A percentile compares a stretch with the other conserved stretches of the same genome.
Conservation (phyloP, 768 basidiomycete species). For the Podaxis sp. region DNA sequence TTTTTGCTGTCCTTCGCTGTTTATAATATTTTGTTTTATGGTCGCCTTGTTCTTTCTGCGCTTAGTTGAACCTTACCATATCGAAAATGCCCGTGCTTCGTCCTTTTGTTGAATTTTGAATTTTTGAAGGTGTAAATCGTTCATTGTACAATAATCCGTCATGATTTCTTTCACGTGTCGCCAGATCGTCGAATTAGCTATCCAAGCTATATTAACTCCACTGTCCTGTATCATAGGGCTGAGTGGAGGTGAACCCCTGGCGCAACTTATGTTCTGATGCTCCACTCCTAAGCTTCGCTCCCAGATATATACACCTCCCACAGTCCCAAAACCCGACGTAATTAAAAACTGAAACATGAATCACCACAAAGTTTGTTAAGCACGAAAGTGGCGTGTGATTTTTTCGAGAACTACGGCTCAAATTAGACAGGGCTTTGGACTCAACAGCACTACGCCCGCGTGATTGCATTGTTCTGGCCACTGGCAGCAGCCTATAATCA, state of each 20-base stretch:
- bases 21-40: not conserved
- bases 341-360: not conserved
- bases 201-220: no score
- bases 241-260: no score
- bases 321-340: not conserved
- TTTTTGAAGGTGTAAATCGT: not conserved
- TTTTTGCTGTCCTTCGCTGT: conserved; percentile 1
- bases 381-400: not conserved
- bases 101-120: not conserved
- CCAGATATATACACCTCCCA: no score
- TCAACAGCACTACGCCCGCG: not conserved
- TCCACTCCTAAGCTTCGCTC: no score
- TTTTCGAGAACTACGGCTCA: not conserved
- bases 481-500: not conserved
- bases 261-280: no score
- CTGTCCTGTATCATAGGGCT: no score
- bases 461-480: not conserved
- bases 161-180: not conserved
- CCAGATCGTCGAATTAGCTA: no score
- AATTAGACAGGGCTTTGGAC: no score
- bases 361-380: not conserved
- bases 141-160: not conserved
- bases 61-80: not conserved
- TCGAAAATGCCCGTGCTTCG: not conserved
- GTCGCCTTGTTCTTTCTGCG: not conserved